Conservation (phyloP, 805 yeast genomes). For the Saturnispora galanensis region DNA sequence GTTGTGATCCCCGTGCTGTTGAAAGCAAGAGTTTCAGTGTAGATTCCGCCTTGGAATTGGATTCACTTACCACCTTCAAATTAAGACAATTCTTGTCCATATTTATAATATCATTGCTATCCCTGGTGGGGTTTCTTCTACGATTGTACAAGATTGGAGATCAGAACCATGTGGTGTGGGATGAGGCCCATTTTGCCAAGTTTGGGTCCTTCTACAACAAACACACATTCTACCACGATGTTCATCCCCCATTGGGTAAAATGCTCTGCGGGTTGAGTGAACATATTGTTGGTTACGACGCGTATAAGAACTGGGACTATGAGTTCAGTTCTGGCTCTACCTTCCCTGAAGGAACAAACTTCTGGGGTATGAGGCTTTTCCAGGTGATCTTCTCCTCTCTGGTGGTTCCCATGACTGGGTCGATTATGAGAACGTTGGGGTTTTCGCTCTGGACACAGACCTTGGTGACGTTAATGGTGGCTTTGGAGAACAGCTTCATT, state of each 20-base stretch:
- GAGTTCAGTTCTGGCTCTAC: conserved; percentile 57
- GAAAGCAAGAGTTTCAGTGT: no score
- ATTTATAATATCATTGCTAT: neutral
- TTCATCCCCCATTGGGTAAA: conserved; percentile 81
- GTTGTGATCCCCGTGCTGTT: no score
- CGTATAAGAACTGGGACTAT: conserved; percentile 41
- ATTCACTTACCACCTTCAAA: no score
- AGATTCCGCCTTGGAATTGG: no score
- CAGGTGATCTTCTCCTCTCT: conserved; percentile 59
- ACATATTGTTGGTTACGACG: conserved; percentile 61
- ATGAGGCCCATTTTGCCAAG: conserved; percentile 92
- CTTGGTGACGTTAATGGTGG: conserved; percentile 52
- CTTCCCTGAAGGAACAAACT: conserved; percentile 56
- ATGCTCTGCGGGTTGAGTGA: conserved; percentile 74
- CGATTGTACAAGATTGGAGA: conserved; percentile 49
- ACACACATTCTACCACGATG: conserved; percentile 78
- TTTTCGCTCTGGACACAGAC: conserved; percentile 42
- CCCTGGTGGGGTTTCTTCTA: conserved; percentile 2
- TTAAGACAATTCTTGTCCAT: neutral
- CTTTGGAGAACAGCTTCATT: conserved; percentile 59
- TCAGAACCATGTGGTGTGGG: conserved; percentile 83
- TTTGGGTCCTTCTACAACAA: conserved; percentile 73
- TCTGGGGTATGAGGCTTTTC: conserved; percentile 57
- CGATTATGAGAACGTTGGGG: conserved; percentile 52
- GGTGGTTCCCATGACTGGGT: conserved; percentile 64